Conservation (phyloP, 2,329 filamentous ascomycete genomes). For the Fusarium proliferatum region DNA sequence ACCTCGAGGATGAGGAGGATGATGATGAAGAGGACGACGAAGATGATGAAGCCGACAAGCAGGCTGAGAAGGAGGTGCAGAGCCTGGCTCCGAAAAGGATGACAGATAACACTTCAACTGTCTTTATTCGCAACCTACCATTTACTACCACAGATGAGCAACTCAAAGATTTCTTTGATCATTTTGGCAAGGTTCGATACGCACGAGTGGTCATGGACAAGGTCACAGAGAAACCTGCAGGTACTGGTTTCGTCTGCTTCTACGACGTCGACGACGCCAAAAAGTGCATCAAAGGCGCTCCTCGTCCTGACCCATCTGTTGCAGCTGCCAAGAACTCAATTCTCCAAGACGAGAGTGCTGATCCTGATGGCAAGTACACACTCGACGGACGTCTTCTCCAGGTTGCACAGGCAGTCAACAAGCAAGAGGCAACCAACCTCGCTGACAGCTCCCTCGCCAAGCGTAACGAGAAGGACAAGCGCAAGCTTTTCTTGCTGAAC, state of each 20-base stretch:
- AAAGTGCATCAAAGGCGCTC: conserved; percentile 79
- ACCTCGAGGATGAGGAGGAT: conserved; percentile 67
- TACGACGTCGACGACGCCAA: conserved; percentile 79
- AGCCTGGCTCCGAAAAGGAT: conserved; percentile 44
- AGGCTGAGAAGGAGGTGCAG: conserved; percentile 56
- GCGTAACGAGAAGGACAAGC: conserved; percentile 84
- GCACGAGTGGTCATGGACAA: conserved; percentile 91
- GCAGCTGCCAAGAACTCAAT: conserved; percentile 79
- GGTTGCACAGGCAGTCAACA: conserved; percentile 85
- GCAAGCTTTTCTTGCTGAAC: conserved; percentile 85
- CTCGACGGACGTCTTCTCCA: conserved; percentile 89
- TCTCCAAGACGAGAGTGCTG: conserved; percentile 85
- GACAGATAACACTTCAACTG: conserved; percentile 74
- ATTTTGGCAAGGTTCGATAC: conserved; percentile 90
- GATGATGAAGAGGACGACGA: conserved; percentile 61
- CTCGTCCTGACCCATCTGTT: conserved; percentile 61
- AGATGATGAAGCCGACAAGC: conserved; percentile 54
- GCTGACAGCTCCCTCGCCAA: conserved; percentile 74
- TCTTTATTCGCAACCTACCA: conserved; percentile 95
- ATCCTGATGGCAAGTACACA: conserved; percentile 87
- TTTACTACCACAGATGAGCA: conserved; percentile 87
- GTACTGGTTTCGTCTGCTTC: conserved; percentile 96
- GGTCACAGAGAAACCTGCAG: conserved; percentile 85
- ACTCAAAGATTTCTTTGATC: conserved; percentile 85
- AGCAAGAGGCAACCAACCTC: conserved; percentile 80